Conservation (phyloP, 1,284 basidiomycete species). For the Athelia sp. region DNA sequence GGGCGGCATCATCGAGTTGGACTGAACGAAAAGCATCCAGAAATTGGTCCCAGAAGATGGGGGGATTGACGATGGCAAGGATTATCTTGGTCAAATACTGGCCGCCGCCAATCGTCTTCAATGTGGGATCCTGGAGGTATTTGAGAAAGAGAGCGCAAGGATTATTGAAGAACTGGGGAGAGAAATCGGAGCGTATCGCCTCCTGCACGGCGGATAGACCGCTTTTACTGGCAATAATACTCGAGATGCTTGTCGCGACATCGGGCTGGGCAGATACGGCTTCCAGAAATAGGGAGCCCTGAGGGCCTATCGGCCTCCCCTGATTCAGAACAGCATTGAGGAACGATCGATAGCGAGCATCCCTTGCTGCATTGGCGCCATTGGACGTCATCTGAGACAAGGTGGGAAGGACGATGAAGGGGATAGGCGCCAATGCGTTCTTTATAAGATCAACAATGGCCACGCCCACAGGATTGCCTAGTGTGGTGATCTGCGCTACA, state of each 20-base stretch:
- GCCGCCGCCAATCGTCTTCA: slow-evolving; percentile 37
- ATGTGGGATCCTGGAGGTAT: slow-evolving; percentile 35
- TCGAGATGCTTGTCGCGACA: slow-evolving; percentile 31
- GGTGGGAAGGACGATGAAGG: too few species aligned
- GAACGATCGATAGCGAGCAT: background rate
- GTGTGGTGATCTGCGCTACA: too few species aligned
- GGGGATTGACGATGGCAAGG: slow-evolving; percentile 40
- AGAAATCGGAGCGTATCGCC: slow-evolving; percentile 39
- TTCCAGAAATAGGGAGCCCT: slow-evolving; percentile 36
- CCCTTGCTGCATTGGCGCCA: background rate
- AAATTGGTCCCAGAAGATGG: slow-evolving; percentile 49
- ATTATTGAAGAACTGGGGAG: slow-evolving; percentile 39
- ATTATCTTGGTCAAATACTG: slow-evolving; percentile 36
- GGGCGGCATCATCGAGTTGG: slow-evolving; percentile 28
- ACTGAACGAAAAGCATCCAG: slow-evolving; percentile 31
- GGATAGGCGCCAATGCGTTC: too few species aligned
- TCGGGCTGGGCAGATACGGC: slow-evolving; percentile 39
- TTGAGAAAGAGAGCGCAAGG: slow-evolving; percentile 30
- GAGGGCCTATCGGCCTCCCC: slow-evolving; percentile 11
- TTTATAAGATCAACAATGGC: too few species aligned
- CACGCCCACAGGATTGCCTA: too few species aligned
- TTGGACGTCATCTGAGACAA: too few species aligned
- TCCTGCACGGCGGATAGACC: slow-evolving; percentile 38
- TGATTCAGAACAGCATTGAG: slow-evolving; percentile 20
- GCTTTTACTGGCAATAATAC: slow-evolving; percentile 30